These are phyloP conservation scores for Oryza meridionalis DNA, from an alignment of 176 grass and related monocot species.

Conservation along the genomic window DNA sequence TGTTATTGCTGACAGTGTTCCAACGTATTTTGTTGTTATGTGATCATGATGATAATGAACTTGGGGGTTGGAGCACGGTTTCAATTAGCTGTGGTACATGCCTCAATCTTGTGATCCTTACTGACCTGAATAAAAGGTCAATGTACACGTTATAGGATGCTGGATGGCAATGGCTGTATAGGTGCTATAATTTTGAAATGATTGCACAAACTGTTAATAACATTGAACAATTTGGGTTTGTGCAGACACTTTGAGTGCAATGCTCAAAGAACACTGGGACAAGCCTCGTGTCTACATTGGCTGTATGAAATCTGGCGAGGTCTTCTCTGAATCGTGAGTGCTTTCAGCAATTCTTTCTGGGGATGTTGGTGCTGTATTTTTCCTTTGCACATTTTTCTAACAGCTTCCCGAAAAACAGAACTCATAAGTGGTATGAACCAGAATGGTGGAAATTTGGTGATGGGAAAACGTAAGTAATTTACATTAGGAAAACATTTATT, in stretches of 20 bases:
- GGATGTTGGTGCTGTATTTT: constrained; percentile 27
- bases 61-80: constrained; percentile 5
- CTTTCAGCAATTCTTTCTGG: constrained; percentile 31
- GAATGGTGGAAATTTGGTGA: constrained; percentile 99
- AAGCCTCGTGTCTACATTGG: constrained; percentile 90
- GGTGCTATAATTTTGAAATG: constrained; percentile 25
- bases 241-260: constrained; percentile 88
- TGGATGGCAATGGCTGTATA: constrained; percentile 25
- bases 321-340: constrained; percentile 96
- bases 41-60: constrained; percentile 22
- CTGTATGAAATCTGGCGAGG: constrained; percentile 99
- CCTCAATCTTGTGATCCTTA: background rate
- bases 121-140: constrained; percentile 14
- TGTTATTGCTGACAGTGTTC: constrained; percentile 6
- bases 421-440: constrained; percentile 95
- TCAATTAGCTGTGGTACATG: constrained; percentile 10
- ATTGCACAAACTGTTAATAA: constrained; percentile 13
- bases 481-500: constrained; percentile 4
- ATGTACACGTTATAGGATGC: constrained; percentile 1
- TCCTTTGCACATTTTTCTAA: constrained; percentile 26
- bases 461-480: constrained; percentile 87
- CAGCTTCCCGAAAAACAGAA: constrained; percentile 55
- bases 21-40: background rate
- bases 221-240: constrained; percentile 37
- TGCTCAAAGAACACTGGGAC: constrained; percentile 82